Evolutionary conservation across 148 eudicot genomes (phyloP), one percentile per base, ranked within the genome.

Genomic region (Silene conica): DNA sequence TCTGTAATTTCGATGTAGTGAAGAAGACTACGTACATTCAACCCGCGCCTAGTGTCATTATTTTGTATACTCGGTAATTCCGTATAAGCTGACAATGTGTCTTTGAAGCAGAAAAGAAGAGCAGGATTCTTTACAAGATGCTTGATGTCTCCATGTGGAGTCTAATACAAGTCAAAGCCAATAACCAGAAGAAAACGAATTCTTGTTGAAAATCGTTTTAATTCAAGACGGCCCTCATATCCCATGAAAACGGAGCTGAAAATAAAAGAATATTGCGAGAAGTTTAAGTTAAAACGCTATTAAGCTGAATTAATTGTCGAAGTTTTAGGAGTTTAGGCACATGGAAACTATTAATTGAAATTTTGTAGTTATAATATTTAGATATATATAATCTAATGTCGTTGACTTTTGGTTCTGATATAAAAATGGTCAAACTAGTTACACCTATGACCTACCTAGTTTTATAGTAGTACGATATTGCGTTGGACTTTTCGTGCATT

Each of bases 81-180:
- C 1, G 8, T n/a, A 38, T 38, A 38, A 38, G 43, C 8, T 43
- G 69, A 25, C 28, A 20, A 19, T 20, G n/a, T 20, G 46, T 31
- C 34, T 56, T 48, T 18, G 60, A 3, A 77, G 81, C 90, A 88
- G 96, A 90, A 90, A 84, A 86, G 70, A 67, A 79, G 85, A 72
- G 74, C 83, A 22, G 92, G 92, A 63, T 78, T 88, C 80, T 80
- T 90, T 34, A 86, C 96, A 66, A 85, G 87, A 73, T 90, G 96
- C 78, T 82, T 86, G 69, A 83, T 82, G 69, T 89, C 90, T 2
- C 85, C 85, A 63, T 90, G 96, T 72, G 82, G 80, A 62, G 82
- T 79, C 45, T 82, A 54, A 71, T 14, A 14, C 15, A 48, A 48
- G 54, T 1, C n/a, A n/a, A 5, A 50, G 54, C 8, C 13, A 10